Evolutionary conservation across 2,329 filamentous ascomycete species (phyloP), one percentile per base, ranked within the genome.

Genomic region (Pseudocercospora eumusae): DNA sequence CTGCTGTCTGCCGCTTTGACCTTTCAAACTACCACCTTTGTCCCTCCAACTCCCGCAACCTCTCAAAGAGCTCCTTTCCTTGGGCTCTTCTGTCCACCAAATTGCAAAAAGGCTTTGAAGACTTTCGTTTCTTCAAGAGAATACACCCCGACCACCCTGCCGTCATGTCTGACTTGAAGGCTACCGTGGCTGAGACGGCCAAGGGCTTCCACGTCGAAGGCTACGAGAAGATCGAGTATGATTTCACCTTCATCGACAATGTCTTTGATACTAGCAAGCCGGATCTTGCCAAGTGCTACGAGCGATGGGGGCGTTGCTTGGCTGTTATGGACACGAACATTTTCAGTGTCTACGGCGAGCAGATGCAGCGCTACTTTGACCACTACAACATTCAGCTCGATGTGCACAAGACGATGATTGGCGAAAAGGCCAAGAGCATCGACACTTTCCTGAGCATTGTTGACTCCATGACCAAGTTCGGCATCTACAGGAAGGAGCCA

Each of bases 161-260:
- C 71, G 77, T 67, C 65, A 90, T 90, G 87, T 90, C 88, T 73
- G 86, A 90, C 73, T 82, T 88, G 73, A 87, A 85, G 71, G 88
- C 88, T 61, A 82, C 82, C 57, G 87, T 90, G 66, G 76, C 80
- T 64, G 83, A 88, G 77, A 90, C 86, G 64, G 76, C 81, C 68
- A 79, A 81, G 63, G 88, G 88, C 40, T 90, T 90, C 76, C 85
- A 88, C 67, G 87, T 90, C 64, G 84, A 86, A 68, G 88, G 88
- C 23, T 89, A 89, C 69, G 88, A 91, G 80, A 90, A 89, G 80
- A 90, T 90, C 71, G 84, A 88, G 71, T 90, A 90, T 73, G 87
- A 89, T 76, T 91, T 91, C 74, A 85, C 86, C 59, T 90, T 91
- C 75, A 82, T 90, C 52, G 88, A 91, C 68, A 85, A 83, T 53